These are phyloP conservation scores for Wallacemonas collosoma DNA, from an alignment of 208 protist genomes.

Conservation along the genomic window DNA sequence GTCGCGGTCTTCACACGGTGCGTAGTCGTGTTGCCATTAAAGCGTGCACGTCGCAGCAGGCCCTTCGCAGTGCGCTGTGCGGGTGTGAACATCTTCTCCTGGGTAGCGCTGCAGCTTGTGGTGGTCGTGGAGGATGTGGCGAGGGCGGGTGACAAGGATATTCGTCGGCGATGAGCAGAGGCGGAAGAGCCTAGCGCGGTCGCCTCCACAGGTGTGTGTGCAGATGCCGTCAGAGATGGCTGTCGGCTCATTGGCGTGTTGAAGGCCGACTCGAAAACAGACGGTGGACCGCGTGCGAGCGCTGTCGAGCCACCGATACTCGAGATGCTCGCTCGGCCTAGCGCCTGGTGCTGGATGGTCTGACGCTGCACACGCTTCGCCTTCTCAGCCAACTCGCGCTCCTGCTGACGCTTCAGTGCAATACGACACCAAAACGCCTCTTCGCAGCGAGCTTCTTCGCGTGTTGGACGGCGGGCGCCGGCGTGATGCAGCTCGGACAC, in stretches of 20 bases:
- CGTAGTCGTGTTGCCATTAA: constrained; percentile 35
- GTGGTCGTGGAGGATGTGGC: background rate
- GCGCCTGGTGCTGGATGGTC: background rate
- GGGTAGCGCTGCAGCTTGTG: constrained; percentile 6
- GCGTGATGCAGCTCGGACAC: constrained; percentile 35
- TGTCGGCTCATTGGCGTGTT: constrained; percentile 23
- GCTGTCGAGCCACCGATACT: constrained; percentile 9
- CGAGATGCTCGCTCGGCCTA: constrained; percentile 2
- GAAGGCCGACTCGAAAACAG: constrained; percentile 15
- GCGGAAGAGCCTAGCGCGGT: background rate
- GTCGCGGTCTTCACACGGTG: constrained; percentile 16
- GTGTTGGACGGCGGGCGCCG: background rate
- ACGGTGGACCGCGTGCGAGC: background rate
- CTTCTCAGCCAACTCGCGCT: constrained; percentile 8
- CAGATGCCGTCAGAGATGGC: constrained; percentile 15
- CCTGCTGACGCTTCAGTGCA: background rate
- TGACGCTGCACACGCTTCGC: background rate
- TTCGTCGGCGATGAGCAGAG: constrained; percentile 2
- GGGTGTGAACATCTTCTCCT: constrained; percentile 10
- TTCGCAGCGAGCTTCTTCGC: constrained; percentile 10
- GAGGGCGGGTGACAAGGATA: background rate
- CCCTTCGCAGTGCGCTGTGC: constrained; percentile 52
- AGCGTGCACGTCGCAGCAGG: constrained; percentile 47
- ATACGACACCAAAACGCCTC: constrained; percentile 5
- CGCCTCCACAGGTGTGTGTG: constrained; percentile 10